Evolutionary conservation across 169 alveolate species (phyloP).

Genomic region (Ichthyophthirius multifiliis): DNA sequence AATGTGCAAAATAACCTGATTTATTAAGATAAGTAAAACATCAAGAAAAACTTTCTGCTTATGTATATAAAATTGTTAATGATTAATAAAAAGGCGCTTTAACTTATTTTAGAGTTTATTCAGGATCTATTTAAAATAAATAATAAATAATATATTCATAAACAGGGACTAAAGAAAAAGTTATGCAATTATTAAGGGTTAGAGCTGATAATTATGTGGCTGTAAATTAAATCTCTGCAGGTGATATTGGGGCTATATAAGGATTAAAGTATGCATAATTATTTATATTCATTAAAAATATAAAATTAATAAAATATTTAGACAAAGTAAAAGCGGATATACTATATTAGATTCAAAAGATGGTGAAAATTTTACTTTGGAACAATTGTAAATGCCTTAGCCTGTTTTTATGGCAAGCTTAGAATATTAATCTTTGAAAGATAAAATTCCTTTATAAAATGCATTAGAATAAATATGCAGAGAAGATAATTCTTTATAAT

Average conservation of each 20-base stretch:
- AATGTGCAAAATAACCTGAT: slow-evolving; percentile 11
- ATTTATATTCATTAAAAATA: neutral
- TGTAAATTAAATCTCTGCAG: slow-evolving; percentile 49
- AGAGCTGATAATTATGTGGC: slow-evolving; percentile 64
- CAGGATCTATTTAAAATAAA: slow-evolving; percentile 48
- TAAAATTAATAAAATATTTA: neutral
- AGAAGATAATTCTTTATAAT: slow-evolving; percentile 63
- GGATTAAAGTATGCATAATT: slow-evolving; percentile 35
- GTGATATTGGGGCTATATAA: slow-evolving; percentile 76
- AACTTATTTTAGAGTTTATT: slow-evolving; percentile 66
- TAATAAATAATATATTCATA: slow-evolving; percentile 20
- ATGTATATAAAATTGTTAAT: slow-evolving; percentile 61
- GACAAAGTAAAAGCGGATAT: slow-evolving; percentile 50
- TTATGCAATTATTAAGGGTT: slow-evolving; percentile 49
- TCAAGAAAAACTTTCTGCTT: slow-evolving; percentile 60
- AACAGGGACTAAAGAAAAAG: slow-evolving; percentile 37
- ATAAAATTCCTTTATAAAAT: slow-evolving; percentile 37
- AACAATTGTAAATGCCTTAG: slow-evolving; percentile 67
- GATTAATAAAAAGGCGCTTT: slow-evolving; percentile 58
- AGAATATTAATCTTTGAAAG: slow-evolving; percentile 52
- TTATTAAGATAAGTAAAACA: slow-evolving; percentile 13
- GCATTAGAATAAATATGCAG: slow-evolving; percentile 48
- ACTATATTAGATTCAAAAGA: slow-evolving; percentile 54
- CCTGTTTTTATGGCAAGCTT: slow-evolving; percentile 75
- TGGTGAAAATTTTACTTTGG: slow-evolving; percentile 42